Evolutionary conservation across 2,329 filamentous ascomycete genomes (phyloP).

Genomic region (Grosmannia clavigera): DNA sequence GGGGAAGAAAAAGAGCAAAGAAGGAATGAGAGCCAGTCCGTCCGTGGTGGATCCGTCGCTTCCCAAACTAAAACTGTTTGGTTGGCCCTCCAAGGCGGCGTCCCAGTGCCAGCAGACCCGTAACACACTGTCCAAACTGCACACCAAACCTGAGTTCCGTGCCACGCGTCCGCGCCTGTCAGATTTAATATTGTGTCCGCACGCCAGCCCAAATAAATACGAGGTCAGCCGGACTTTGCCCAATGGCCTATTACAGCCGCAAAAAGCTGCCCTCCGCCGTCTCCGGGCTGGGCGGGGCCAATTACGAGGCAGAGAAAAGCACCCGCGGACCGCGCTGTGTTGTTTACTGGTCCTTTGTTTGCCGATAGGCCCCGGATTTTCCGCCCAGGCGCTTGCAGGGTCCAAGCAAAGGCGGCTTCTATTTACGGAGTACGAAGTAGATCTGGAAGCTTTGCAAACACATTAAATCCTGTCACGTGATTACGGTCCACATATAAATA

Average conservation of each 20-base stretch:
- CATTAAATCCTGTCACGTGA: neutral
- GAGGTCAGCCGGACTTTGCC: neutral
- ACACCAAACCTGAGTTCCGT: neutral
- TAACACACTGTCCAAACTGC: neutral
- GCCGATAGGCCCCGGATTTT: too few species aligned
- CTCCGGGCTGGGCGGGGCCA: neutral
- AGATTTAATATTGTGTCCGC: neutral
- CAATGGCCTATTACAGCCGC: neutral
- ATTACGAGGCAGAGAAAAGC: neutral
- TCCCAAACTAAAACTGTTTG: too few species aligned
- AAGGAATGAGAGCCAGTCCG: too few species aligned
- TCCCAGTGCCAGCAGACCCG: neutral
- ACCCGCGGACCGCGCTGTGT: too few species aligned
- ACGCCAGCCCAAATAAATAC: neutral
- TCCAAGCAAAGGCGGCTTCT: neutral
- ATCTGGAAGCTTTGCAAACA: neutral
- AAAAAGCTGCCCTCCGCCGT: neutral
- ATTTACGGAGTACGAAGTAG: neutral
- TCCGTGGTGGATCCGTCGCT: too few species aligned
- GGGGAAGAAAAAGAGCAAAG: too few species aligned
- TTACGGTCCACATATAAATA: neutral
- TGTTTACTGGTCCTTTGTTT: neutral
- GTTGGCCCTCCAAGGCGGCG: too few species aligned
- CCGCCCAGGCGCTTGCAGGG: neutral
- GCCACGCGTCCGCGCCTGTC: neutral